Base-by-base conservation (phyloP, 2,329 filamentous ascomycete genomes). In the Colletotrichum lentis region DNA sequence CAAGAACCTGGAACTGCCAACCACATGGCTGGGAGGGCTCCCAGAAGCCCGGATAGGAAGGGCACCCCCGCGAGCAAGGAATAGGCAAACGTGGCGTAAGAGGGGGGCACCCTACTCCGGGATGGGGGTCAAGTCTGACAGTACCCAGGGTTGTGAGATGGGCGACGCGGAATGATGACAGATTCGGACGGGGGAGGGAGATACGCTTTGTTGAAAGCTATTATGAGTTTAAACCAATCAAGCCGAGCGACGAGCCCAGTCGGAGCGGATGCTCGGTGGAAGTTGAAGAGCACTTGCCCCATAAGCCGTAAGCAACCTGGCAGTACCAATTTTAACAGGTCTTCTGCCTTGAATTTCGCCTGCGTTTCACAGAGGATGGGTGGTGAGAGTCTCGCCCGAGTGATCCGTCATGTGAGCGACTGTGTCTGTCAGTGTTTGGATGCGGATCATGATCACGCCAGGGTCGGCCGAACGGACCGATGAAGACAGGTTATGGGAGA, bases 1-100 rank as follows among this genome's bases (percentile, higher is more conserved):
- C 66, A 66, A 46, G 12, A 66, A 60, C 22, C 50, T 47, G 66
- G 66, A 27, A 69, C 56, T 44, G 44, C 66, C 62, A 69, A 69
- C 54, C 49, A 60, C 37, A 41, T 35, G 37, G 16, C 35, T 22
- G 37, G 14, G 12, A 22, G 41, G 50, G 35, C 41, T 64, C 55
- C 62, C 55, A 52, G 56, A 39, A 24, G 20, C 35, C 55, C 55
- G 50, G 62, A 39, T 52, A 54, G 50, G 50, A 65, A 27, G 62
- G 20, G 57, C 18, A 44, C 39, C 49, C 62, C 47, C 56, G 49
- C 43, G 56, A 31, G 43, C 14, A 44, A 56, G 41, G n/a, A 66
- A 39, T 56, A 57, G 66, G 62, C 62, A 66, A 69, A 55, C 62
- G 56, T 61, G 50, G 55, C 43, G 52, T 24, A 24, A 11, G 20